Base-by-base conservation (phyloP, 106 monocot genomes). In the Phalaenopsis aphrodite region DNA sequence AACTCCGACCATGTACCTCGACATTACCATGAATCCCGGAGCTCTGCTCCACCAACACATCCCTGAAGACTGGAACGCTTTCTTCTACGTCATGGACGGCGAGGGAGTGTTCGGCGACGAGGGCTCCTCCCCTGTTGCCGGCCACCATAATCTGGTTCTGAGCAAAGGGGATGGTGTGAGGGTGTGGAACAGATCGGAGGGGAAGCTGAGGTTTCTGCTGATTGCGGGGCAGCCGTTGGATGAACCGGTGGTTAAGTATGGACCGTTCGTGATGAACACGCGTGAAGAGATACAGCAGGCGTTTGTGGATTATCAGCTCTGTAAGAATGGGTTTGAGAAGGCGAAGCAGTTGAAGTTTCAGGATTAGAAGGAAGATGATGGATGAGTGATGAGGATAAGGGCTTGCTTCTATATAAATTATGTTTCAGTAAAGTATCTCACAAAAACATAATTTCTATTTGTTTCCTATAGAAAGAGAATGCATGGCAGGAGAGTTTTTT, bases 251-350 rank as follows among this genome's bases (percentile, higher is more conserved):
- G 88, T 88, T 1, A 91, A 93, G 72, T 76, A 85, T 11, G 93
- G 93, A 42, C 93, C 91, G 1, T 96, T 93, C 48, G 96, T 96
- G 46, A 96, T 96, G 96, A 96, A 96, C 84, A 91, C 90, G 0
- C 78, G 85, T 9, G 87, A 85, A 41, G 96, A 93, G 90, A 93
- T 96, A 45, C 83, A 91, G 78, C 82, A 78, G 81, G 80, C 96
- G 10, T 71, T 91, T 64, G 83, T 85, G 36, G 96, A 96, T 75
- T 96, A 87, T 71, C 85, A 85, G 55, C 72, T 75, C n/a, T 90
- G 56, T 73, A 77, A 57, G 56, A 96, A 96, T 75, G 96, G 96
- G 21, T 96, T 93, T 78, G 96, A 96, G 90, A 93, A 91, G 77
- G 96, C 96, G 75, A 76, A 65, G 79, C 81, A 90, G 17, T 96